Conservation (phyloP, 1,284 basidiomycete genomes). For the Mycena citricolor region DNA sequence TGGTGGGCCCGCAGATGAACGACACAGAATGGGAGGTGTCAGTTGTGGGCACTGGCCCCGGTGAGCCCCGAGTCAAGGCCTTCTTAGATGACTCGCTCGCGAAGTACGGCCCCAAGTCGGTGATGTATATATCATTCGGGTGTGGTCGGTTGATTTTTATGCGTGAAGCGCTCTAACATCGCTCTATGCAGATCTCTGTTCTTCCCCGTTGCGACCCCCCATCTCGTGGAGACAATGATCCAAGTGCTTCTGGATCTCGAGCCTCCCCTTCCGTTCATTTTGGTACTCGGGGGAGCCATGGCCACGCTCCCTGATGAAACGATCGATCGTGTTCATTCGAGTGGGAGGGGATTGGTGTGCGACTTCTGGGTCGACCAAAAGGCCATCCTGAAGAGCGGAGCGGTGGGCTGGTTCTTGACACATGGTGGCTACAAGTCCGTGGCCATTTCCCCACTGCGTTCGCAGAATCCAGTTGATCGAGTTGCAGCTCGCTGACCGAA, state of each 20-base stretch:
- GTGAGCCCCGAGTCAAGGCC: slow-evolving; percentile 1
- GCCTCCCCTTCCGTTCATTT: slow-evolving; percentile 11
- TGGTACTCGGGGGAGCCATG: slow-evolving; percentile 5
- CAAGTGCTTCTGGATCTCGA: slow-evolving; percentile 1
- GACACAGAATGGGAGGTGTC: neutral
- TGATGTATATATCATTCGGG: slow-evolving; percentile 21
- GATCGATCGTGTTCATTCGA: slow-evolving; percentile 1
- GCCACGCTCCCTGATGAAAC: slow-evolving; percentile 3
- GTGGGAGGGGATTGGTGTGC: slow-evolving; percentile 1
- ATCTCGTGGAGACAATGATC: slow-evolving; percentile 9
- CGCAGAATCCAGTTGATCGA: neutral
- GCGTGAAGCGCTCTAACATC: neutral
- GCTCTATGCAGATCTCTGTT: neutral
- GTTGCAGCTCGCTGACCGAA: slow-evolving; percentile 10
- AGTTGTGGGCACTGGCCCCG: neutral
- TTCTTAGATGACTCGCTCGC: slow-evolving; percentile 12
- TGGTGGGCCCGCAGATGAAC: slow-evolving; percentile 13
- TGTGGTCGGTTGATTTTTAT: too few species aligned
- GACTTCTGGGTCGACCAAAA: neutral
- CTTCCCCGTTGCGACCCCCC: slow-evolving; percentile 7
- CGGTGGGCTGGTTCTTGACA: neutral
- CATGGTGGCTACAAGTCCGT: slow-evolving; percentile 3
- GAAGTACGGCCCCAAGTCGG: slow-evolving; percentile 11
- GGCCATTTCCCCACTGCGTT: neutral
- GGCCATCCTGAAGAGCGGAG: neutral